These are phyloP conservation scores for Endoconidiophora polonica DNA, from an alignment of 2,329 filamentous ascomycete species.

Conservation along the genomic window DNA sequence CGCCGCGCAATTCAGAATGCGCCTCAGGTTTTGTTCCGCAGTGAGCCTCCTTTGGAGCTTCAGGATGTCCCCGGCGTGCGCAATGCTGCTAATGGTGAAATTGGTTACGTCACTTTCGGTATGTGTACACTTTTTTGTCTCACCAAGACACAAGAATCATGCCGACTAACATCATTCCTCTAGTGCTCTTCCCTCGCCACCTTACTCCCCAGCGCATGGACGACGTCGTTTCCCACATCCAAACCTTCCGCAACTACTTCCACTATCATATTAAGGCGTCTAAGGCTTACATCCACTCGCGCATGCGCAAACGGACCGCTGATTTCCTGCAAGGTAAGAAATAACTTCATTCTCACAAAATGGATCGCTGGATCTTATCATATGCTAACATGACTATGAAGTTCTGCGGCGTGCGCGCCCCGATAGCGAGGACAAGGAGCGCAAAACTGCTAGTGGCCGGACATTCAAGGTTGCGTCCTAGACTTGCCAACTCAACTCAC, in stretches of 20 bases:
- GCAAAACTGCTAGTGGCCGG: constrained; percentile 91
- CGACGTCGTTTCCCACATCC: constrained; percentile 96
- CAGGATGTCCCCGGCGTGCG: constrained; percentile 73
- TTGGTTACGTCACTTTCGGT: constrained; percentile 98
- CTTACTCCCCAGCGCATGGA: constrained; percentile 77
- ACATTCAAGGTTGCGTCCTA: constrained; percentile 53
- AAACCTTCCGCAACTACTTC: constrained; percentile 99
- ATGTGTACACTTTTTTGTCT: constrained; percentile 18
- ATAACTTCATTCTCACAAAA: background rate
- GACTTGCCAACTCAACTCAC: constrained; percentile 15
- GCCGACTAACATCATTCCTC: background rate
- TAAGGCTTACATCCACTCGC: constrained; percentile 96
- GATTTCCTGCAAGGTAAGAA: constrained; percentile 86
- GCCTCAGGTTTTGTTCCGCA: constrained; percentile 89
- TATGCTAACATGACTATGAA: constrained; percentile 25
- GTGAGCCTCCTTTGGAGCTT: constrained; percentile 83
- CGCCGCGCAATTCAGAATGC: constrained; percentile 94
- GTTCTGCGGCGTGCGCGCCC: constrained; percentile 91
- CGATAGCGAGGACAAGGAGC: constrained; percentile 91
- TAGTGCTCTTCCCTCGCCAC: constrained; percentile 91
- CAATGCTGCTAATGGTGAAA: constrained; percentile 59
- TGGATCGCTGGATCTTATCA: background rate
- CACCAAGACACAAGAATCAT: background rate
- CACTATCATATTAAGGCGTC: constrained; percentile 99
- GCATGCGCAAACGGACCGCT: constrained; percentile 93